phyloP scores from a whole-genome alignment of 768 basidiomycete genomes.

The Macrolepiota albuminosa region DNA sequence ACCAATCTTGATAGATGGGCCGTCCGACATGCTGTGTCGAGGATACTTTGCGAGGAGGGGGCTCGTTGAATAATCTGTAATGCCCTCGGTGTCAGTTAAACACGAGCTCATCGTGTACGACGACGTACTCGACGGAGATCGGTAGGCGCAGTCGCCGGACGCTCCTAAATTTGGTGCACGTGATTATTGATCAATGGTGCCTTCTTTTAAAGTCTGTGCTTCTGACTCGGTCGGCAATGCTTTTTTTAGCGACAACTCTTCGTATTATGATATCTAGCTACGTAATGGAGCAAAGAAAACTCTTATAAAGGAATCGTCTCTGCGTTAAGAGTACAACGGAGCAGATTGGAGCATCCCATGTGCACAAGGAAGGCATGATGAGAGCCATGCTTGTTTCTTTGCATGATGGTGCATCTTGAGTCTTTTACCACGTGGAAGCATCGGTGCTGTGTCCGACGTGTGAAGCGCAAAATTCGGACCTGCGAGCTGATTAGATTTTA shows the following conservation, averaged over 20 bases:
- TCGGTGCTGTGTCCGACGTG: background rate
- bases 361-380: background rate
- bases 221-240: conserved; percentile 8
- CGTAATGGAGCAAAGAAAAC: background rate
- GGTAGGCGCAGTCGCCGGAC: background rate
- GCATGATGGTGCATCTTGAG: background rate
- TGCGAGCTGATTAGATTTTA: conserved; percentile 1
- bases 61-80: conserved; percentile 21
- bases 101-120: conserved; percentile 12
- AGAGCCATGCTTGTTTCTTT: background rate
- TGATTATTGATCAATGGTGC: conserved; percentile 3
- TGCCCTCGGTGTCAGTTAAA: conserved; percentile 19
- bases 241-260: conserved; percentile 4
- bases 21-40: conserved; percentile 30
- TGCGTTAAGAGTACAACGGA: background rate
- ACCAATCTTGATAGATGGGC: conserved; percentile 46
- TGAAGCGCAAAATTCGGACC: background rate
- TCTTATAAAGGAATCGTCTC: background rate
- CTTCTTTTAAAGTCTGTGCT: conserved; percentile 1
- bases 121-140: conserved; percentile 5
- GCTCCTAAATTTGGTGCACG: conserved; percentile 9
- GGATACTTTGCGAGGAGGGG: conserved; percentile 28
- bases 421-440: conserved; percentile 1
- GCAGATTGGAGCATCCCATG: background rate
- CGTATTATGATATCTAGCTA: background rate